A percentile compares a stretch with the other conserved stretches of the same genome.
Evolutionary conservation across 2,329 filamentous ascomycete genomes (phyloP).

Genomic region (Aspergillus sp.): DNA sequence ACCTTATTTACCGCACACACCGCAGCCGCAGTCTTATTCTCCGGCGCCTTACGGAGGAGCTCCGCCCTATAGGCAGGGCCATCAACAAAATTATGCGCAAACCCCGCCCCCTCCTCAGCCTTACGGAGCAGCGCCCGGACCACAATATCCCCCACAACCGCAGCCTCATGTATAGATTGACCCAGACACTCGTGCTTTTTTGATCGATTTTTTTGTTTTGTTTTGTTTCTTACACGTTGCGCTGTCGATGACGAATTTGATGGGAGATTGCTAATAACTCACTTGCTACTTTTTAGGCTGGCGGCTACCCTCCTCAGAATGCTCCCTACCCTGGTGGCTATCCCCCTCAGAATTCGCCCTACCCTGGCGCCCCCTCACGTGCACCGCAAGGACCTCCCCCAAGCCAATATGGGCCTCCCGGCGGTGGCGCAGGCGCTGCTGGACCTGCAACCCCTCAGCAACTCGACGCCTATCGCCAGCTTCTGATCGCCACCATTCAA

Average conservation of each 20-base stretch:
- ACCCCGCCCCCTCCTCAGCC: conserved; percentile 44
- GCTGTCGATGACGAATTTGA: neutral
- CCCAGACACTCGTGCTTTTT: conserved; percentile 20
- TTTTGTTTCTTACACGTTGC: conserved; percentile 7
- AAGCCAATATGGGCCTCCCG: conserved; percentile 35
- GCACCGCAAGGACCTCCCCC: conserved; percentile 27
- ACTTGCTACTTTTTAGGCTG: conserved; percentile 21
- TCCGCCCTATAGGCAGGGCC: conserved; percentile 23
- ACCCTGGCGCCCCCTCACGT: conserved; percentile 19
- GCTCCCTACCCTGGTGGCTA: conserved; percentile 36
- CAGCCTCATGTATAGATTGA: conserved; percentile 39
- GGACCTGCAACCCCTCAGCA: conserved; percentile 55
- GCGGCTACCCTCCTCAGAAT: conserved; percentile 37
- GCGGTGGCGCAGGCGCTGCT: conserved; percentile 35
- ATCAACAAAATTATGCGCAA: conserved; percentile 46
- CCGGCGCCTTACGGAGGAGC: conserved; percentile 33
- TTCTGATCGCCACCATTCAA: conserved; percentile 60
- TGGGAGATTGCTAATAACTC: neutral
- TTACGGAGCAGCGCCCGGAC: conserved; percentile 37
- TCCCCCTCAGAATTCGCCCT: conserved; percentile 11
- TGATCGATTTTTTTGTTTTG: conserved; percentile 3
- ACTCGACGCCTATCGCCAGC: conserved; percentile 59
- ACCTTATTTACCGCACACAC: conserved; percentile 38
- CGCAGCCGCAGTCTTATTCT: conserved; percentile 29
- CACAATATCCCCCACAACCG: conserved; percentile 41